A percentile compares a stretch with the other conserved stretches of the same genome.
phyloP scores from a whole-genome alignment of 352 stramenopile genomes.

The Phytophthora nicotianae region DNA sequence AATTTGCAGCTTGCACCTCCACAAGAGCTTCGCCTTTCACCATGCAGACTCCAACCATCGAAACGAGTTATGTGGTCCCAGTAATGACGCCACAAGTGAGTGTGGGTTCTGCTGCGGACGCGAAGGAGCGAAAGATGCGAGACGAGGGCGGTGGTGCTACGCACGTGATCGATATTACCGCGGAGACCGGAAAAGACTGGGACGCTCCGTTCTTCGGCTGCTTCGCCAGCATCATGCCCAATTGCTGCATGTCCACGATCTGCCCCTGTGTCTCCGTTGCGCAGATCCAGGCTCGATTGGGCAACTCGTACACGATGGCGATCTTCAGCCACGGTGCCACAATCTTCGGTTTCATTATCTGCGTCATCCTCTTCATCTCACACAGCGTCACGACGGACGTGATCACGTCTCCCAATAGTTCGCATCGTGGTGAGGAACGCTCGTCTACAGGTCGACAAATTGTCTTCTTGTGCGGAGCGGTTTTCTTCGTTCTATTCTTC shows the following conservation, averaged over 20 bases:
- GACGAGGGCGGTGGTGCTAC: constrained; percentile 12
- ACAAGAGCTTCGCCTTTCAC: background rate
- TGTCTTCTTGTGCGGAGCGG: constrained; percentile 27
- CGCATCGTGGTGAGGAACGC: constrained; percentile 3
- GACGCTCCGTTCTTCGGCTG: constrained; percentile 43
- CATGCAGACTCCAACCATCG: constrained; percentile 27
- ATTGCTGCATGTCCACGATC: constrained; percentile 45
- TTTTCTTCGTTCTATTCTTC: constrained; percentile 31
- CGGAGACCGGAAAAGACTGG: constrained; percentile 26
- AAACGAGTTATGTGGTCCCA: constrained; percentile 25
- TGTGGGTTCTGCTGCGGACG: constrained; percentile 6
- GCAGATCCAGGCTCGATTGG: constrained; percentile 39
- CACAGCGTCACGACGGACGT: constrained; percentile 18
- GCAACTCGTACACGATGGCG: constrained; percentile 32
- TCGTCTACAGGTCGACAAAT: constrained; percentile 18
- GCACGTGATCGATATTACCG: constrained; percentile 24
- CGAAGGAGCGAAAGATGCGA: constrained; percentile 27
- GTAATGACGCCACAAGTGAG: constrained; percentile 29
- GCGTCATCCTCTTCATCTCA: constrained; percentile 37
- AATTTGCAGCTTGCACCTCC: constrained; percentile 18
- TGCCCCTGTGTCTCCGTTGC: constrained; percentile 50
- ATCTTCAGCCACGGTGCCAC: constrained; percentile 33
- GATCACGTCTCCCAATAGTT: background rate
- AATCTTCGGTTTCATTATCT: constrained; percentile 41
- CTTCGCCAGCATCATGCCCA: constrained; percentile 42